Evolutionary conservation across 2,329 filamentous ascomycete species (phyloP).

Genomic region (Trichoderma koningiopsis): DNA sequence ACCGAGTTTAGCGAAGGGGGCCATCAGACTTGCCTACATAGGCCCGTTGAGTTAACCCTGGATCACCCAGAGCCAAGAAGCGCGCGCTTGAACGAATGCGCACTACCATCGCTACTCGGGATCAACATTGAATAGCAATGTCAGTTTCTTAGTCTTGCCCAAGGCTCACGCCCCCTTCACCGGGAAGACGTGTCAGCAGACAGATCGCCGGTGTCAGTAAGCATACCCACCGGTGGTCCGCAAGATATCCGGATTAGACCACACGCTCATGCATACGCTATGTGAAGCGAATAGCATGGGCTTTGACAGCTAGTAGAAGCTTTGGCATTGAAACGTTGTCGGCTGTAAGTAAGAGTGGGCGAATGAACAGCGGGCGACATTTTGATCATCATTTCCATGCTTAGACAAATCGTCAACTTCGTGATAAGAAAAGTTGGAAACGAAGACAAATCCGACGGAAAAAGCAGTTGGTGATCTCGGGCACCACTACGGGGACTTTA

Average conservation of each 20-base stretch:
- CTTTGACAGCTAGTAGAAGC: not conserved
- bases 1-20: not conserved
- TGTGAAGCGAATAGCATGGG: not conserved
- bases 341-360: not conserved
- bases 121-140: not conserved
- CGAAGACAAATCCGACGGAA: not conserved
- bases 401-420: not conserved
- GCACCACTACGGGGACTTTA: conserved; percentile 9
- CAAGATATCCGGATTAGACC: not conserved
- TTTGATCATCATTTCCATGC: not conserved
- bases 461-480: not conserved
- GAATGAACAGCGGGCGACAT: not conserved
- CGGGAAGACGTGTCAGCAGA: conserved; percentile 8
- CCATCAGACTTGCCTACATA: not conserved
- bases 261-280: not conserved
- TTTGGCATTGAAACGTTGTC: not conserved
- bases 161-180: conserved; percentile 6
- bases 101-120: not conserved
- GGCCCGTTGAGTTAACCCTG: conserved; percentile 15
- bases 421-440: not conserved
- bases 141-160: not conserved
- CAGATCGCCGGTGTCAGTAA: conserved; percentile 7
- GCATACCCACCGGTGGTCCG: conserved; percentile 1
- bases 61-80: not conserved
- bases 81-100: not conserved